Evolutionary conservation across 805 yeast species (phyloP).

Genomic region (Wickerhamomyces ciferrii): DNA sequence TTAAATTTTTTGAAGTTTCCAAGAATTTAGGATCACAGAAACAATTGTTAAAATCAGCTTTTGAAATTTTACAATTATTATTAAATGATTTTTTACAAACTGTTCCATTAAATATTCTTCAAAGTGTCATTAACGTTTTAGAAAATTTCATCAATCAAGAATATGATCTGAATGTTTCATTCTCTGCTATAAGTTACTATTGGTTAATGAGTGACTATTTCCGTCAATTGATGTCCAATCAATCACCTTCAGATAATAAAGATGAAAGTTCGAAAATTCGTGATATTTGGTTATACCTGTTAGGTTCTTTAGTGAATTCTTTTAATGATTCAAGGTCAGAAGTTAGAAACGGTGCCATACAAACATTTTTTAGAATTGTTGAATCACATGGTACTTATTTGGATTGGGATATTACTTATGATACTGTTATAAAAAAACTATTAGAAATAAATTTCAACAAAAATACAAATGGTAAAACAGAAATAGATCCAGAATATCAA

Average conservation of each 20-base stretch:
- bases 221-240: constrained; percentile 19
- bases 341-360: constrained; percentile 85
- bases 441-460: constrained; percentile 21
- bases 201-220: constrained; percentile 87
- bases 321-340: constrained; percentile 66
- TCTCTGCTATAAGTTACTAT: constrained; percentile 85
- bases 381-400: constrained; percentile 61
- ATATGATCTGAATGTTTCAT: constrained; percentile 78
- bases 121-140: constrained; percentile 64
- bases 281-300: constrained; percentile 59
- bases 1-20: constrained; percentile 32
- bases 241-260: constrained; percentile 3
- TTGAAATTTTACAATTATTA: constrained; percentile 76
- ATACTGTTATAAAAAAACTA: constrained; percentile 55
- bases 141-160: constrained; percentile 66
- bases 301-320: constrained; percentile 56
- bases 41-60: constrained; percentile 56
- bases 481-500: constrained; percentile 37
- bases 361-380: constrained; percentile 79
- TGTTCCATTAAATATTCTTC: constrained; percentile 62
- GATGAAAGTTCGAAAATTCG: constrained; percentile 24
- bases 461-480: constrained; percentile 19
- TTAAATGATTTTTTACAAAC: constrained; percentile 79
- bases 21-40: constrained; percentile 18
- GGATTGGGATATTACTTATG: constrained; percentile 67